Evolutionary conservation across 2,329 filamentous ascomycete species (phyloP), one percentile per base, ranked within the genome.

Genomic region (Niveomyces coronatus): DNA sequence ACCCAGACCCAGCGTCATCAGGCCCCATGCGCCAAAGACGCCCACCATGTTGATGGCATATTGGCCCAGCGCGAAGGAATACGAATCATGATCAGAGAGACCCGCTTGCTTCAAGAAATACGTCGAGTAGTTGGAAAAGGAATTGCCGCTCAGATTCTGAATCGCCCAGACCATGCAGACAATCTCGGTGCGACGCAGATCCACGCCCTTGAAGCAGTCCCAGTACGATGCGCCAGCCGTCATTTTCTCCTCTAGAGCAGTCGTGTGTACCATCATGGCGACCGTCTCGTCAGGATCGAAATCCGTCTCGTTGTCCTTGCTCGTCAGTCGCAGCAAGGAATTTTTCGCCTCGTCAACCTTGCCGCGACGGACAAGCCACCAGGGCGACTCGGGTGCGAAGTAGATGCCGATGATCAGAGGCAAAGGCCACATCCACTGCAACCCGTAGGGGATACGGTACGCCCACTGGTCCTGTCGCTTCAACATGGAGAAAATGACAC

Each of bases 251-350:
- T 94, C 87, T 9, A 93, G 65, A 0, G 82, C 81, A 1, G 83
- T 88, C 1, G 86, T 94, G 54, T 93, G 85, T 1, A 86, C 76
- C 83, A 94, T 94, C 85, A 94, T 93, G 50, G 84, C 79, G 35
- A 94, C 69, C 0, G 85, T 91, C 61, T 91, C 85, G 45, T 93
- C 82, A 9, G 82, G 74, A 51, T 93, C 75, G 49, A 91, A 88
- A 43, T 81, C 72, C 1, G 76, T 79, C 43, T 85, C 79, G 38
- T 67, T 65, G 45, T 76, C 64, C 11, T 67, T 49, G 49, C 70
- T 79, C 5, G 80, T 84, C 15, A 85, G 63, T 4, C 80, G 75
- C 34, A 80, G 63, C 15, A 85, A 67, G 2, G 79, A 64, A 32
- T 64, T 61, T 61, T 83, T 83, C 20, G 82, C 82, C 13, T 83